phyloP scores from a whole-genome alignment of 345 rosid genomes.

The Rhodamnia argentea region DNA sequence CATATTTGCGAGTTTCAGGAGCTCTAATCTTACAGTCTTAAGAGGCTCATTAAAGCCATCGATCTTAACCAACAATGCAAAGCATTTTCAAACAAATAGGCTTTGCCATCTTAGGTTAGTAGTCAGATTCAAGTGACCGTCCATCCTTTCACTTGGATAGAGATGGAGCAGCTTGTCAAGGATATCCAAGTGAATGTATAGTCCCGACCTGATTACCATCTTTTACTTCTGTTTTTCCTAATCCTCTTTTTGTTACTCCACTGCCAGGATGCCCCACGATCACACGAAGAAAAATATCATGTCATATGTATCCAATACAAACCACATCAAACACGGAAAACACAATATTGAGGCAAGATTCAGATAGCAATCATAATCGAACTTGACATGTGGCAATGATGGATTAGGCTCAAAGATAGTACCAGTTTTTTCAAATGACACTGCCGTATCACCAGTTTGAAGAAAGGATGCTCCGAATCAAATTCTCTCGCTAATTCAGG shows the following conservation, averaged over 20 bases:
- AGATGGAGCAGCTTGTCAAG: neutral
- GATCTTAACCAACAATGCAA: neutral
- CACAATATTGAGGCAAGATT: neutral
- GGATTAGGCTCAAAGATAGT: neutral
- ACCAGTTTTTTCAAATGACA: neutral
- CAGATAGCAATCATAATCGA: neutral
- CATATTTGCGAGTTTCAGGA: neutral
- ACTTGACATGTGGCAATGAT: neutral
- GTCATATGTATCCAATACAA: neutral
- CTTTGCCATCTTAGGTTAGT: neutral
- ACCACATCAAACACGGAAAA: neutral
- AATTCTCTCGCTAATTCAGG: neutral
- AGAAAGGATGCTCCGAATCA: neutral
- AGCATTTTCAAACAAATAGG: neutral
- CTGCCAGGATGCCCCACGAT: neutral
- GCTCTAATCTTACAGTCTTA: rapidly evolving
- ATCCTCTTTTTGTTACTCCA: neutral
- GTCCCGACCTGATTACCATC: neutral
- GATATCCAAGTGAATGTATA: neutral
- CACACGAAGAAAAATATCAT: neutral
- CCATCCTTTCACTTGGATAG: neutral
- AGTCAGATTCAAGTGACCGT: neutral
- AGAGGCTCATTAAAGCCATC: neutral
- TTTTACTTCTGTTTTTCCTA: neutral
- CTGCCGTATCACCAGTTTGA: neutral